These are phyloP conservation scores for Lodderomyces oxycetoniae DNA, from an alignment of 1,139 yeast genomes.

Conservation along the genomic window DNA sequence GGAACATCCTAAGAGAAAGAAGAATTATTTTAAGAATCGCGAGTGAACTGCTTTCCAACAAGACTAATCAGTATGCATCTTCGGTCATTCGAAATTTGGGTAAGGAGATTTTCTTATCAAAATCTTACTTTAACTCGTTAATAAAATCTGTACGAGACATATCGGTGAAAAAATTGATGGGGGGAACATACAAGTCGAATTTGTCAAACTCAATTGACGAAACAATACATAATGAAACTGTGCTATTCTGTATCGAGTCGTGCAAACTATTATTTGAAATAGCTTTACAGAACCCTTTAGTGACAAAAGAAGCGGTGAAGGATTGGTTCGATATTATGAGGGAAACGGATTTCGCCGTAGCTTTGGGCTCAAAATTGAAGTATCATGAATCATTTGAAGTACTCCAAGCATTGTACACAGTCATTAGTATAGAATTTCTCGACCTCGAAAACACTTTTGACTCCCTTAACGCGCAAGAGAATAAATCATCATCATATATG, in stretches of 20 bases:
- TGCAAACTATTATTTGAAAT: slow-evolving; percentile 45
- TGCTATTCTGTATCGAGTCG: slow-evolving; percentile 35
- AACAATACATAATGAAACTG: slow-evolving; percentile 30
- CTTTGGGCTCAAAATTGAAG: slow-evolving; percentile 24
- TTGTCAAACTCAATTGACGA: slow-evolving; percentile 19
- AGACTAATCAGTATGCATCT: slow-evolving; percentile 28
- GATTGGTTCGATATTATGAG: slow-evolving; percentile 59
- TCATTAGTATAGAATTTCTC: slow-evolving; percentile 47
- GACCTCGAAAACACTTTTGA: slow-evolving; percentile 50
- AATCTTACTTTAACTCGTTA: slow-evolving; percentile 21
- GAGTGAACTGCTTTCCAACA: slow-evolving; percentile 33
- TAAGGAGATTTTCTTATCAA: slow-evolving; percentile 30
- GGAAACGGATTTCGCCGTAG: slow-evolving; percentile 34
- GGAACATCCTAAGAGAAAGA: slow-evolving; percentile 42
- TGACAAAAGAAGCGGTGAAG: slow-evolving; percentile 27
- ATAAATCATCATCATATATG: slow-evolving; percentile 31
- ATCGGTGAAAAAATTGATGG: slow-evolving; percentile 7
- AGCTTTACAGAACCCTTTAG: slow-evolving; percentile 29
- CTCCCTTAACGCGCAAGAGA: slow-evolving; percentile 25
- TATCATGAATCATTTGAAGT: slow-evolving; percentile 35
- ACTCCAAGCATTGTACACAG: slow-evolving; percentile 45
- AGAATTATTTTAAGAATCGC: slow-evolving; percentile 41
- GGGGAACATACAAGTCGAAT: slow-evolving; percentile 14
- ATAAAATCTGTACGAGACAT: slow-evolving; percentile 16
- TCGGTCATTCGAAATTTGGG: slow-evolving; percentile 36